Evolutionary conservation across 768 basidiomycete species (phyloP).

Genomic region (Melanogaster broomeanus): DNA sequence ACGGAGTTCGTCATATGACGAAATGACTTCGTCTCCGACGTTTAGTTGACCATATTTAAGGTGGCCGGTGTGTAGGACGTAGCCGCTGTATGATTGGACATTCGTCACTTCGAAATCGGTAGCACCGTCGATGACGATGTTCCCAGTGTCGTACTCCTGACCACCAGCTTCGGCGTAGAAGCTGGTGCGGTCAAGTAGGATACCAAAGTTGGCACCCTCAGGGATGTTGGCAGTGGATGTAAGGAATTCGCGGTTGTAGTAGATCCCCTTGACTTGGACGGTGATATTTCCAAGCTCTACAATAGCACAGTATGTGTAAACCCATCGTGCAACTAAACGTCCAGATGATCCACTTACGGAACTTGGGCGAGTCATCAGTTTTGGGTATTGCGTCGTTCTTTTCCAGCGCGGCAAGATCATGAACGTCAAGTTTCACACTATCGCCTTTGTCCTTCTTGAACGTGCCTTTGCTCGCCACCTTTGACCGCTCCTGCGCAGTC

Average conservation of each 20-base stretch:
- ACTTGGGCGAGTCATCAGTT: conserved; percentile 92
- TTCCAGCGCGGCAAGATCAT: conserved; percentile 88
- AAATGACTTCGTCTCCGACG: conserved; percentile 80
- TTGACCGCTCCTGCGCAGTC: conserved; percentile 82
- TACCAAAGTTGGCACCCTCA: conserved; percentile 69
- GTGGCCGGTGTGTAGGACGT: conserved; percentile 89
- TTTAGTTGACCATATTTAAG: conserved; percentile 86
- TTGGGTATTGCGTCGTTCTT: conserved; percentile 76
- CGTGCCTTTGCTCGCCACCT: conserved; percentile 87
- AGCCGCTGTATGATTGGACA: conserved; percentile 93
- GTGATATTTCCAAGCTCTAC: conserved; percentile 77
- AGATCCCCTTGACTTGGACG: conserved; percentile 80
- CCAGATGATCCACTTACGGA: conserved; percentile 53
- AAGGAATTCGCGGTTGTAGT: conserved; percentile 76
- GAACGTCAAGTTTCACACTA: conserved; percentile 91
- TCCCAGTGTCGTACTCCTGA: conserved; percentile 96
- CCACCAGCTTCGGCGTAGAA: conserved; percentile 99
- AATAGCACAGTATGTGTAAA: conserved; percentile 1
- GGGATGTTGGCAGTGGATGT: conserved; percentile 67
- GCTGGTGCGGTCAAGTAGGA: conserved; percentile 89
- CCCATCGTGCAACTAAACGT: not conserved
- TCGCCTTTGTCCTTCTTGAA: conserved; percentile 68
- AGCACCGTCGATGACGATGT: conserved; percentile 87
- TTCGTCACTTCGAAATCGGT: conserved; percentile 94
- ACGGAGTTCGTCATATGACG: conserved; percentile 94